These are phyloP conservation scores for Colletotrichum godetiae DNA, from an alignment of 2,329 filamentous ascomycete species.

Conservation along the genomic window DNA sequence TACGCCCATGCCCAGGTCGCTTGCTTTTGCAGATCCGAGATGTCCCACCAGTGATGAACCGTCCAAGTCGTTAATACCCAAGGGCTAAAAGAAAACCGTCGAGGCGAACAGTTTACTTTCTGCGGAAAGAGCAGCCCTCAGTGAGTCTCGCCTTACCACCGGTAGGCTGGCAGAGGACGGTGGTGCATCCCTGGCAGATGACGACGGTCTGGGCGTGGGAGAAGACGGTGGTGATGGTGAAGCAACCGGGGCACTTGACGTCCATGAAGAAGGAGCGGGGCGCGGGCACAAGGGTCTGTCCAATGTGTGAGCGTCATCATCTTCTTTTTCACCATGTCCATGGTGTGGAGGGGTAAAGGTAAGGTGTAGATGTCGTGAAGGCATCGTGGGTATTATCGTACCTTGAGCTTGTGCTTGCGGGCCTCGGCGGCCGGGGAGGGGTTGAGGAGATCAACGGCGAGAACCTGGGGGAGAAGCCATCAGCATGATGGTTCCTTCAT, in stretches of 20 bases:
- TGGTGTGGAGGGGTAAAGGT: background rate
- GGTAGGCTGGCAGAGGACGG: slow-evolving; percentile 99
- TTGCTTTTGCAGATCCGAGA: slow-evolving; percentile 69
- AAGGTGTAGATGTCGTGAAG: slow-evolving; percentile 12
- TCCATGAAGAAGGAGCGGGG: slow-evolving; percentile 99
- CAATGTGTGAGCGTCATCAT: slow-evolving; percentile 35
- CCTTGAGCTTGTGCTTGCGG: slow-evolving; percentile 99
- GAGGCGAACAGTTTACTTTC: slow-evolving; percentile 83
- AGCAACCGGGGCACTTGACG: slow-evolving; percentile 99
- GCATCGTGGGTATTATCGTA: slow-evolving; percentile 55
- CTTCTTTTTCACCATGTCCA: background rate
- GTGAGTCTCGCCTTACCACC: slow-evolving; percentile 99
- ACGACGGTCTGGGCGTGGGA: slow-evolving; percentile 99
- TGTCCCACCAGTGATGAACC: slow-evolving; percentile 62
- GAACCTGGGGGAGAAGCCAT: slow-evolving; percentile 76
- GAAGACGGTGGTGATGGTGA: slow-evolving; percentile 99
- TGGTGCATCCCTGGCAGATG: slow-evolving; percentile 99
- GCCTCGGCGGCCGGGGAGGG: slow-evolving; percentile 97
- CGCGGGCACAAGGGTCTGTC: slow-evolving; percentile 89
- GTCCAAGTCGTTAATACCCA: slow-evolving; percentile 61
- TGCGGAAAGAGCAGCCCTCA: slow-evolving; percentile 99
- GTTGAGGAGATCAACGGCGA: slow-evolving; percentile 99
- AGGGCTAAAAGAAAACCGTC: slow-evolving; percentile 59
- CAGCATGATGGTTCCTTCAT: slow-evolving; percentile 37
- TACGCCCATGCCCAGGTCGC: slow-evolving; percentile 60